phyloP scores from a whole-genome alignment of 225 moss, liverwort and hornwort species.

The Marchantia paleacea region DNA sequence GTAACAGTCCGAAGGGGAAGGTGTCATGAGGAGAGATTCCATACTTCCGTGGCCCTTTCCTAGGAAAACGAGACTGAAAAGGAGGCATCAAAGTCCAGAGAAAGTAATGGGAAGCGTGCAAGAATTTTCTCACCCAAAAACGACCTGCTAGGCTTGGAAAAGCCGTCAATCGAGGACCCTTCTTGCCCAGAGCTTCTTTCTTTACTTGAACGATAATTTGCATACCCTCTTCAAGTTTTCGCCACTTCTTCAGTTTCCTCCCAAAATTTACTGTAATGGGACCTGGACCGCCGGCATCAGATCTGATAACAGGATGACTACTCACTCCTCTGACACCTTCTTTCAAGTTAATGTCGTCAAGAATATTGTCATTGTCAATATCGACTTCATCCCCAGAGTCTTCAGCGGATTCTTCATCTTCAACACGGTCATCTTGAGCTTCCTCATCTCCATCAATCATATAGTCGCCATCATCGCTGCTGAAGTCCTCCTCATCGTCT shows the following conservation, averaged over 20 bases:
- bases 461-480: constrained; percentile 41
- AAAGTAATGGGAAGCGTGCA: neutral
- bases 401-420: constrained; percentile 22
- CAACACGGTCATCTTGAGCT: constrained; percentile 20
- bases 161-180: constrained; percentile 91
- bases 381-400: constrained; percentile 7
- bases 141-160: constrained; percentile 94
- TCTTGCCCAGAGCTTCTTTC: constrained; percentile 95
- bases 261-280: constrained; percentile 95
- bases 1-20: neutral
- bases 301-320: constrained; percentile 15
- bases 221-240: constrained; percentile 90
- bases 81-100: neutral
- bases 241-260: constrained; percentile 91
- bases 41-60: neutral
- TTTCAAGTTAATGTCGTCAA: neutral
- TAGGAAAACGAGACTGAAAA: neutral
- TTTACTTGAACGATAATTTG: constrained; percentile 97
- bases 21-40: neutral
- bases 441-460: constrained; percentile 30
- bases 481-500: constrained; percentile 27
- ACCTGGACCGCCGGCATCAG: constrained; percentile 35
- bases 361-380: neutral
- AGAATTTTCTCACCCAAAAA: constrained; percentile 64
- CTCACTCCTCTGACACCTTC: constrained; percentile 26